Percentiles rank a stretch among this genome's conserved stretches.
Evolutionary conservation across 2,329 filamentous ascomycete genomes (phyloP).

Genomic region (Akanthomyces lecanii): DNA sequence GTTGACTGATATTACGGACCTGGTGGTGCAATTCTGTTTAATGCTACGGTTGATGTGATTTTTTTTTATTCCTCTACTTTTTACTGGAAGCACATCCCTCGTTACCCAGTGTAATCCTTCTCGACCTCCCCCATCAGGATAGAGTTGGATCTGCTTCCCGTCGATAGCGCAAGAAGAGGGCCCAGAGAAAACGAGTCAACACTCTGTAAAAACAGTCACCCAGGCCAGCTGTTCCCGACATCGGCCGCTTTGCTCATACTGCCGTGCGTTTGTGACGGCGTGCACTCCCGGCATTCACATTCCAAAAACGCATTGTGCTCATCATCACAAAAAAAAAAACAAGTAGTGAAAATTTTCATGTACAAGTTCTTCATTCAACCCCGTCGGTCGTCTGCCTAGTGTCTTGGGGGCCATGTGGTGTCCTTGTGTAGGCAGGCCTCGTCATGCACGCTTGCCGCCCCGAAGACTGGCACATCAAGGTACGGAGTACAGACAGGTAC

Average conservation of each 20-base stretch:
- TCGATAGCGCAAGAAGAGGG: not conserved
- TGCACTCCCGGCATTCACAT: not conserved
- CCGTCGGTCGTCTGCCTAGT: not conserved
- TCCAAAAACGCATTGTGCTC: not conserved
- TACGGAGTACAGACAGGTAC: not conserved
- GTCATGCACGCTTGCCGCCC: not conserved
- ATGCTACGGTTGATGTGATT: too few relatives aligned
- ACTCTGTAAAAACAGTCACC: not conserved
- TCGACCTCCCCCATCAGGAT: not conserved
- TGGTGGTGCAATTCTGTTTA: too few relatives aligned
- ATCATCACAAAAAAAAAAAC: not conserved
- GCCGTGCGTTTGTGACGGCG: not conserved
- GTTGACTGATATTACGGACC: too few relatives aligned
- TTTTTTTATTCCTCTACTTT: too few relatives aligned
- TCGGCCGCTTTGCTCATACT: slow-evolving; percentile 5
- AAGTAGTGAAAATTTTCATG: not conserved
- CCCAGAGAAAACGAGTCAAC: not conserved
- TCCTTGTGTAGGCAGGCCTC: not conserved
- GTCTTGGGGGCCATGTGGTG: slow-evolving; percentile 1
- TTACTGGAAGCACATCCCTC: too few relatives aligned
- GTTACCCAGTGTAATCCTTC: not conserved
- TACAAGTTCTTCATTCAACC: too few relatives aligned
- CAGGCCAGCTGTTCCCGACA: not conserved
- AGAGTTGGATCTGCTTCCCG: slow-evolving; percentile 5
- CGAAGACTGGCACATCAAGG: not conserved